phyloP scores from a whole-genome alignment of 768 basidiomycete genomes.

The Daedalea quercina region DNA sequence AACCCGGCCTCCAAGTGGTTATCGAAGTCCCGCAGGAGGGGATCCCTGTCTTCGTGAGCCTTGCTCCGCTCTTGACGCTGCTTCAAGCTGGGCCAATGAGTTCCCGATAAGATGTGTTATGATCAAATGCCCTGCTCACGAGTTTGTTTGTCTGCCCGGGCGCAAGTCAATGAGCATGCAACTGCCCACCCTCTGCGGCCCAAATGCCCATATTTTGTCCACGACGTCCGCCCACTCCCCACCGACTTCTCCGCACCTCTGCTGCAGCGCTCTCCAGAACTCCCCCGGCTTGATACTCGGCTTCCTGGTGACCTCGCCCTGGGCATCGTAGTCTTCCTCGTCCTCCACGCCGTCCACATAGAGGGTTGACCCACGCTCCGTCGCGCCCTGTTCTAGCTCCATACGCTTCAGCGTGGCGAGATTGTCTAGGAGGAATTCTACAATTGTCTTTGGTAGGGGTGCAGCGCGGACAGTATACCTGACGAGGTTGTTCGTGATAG shows the following conservation, averaged over 20 bases:
- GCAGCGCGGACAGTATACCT: conserved; percentile 78
- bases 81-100: conserved; percentile 39
- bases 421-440: conserved; percentile 76
- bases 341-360: conserved; percentile 12
- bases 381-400: conserved; percentile 32
- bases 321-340: conserved; percentile 29
- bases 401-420: conserved; percentile 54
- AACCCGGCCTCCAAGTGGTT: conserved; percentile 88
- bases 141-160: conserved; percentile 36
- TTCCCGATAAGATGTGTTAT: too few species aligned
- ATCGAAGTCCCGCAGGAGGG: conserved; percentile 54
- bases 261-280: conserved; percentile 72
- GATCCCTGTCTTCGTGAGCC: conserved; percentile 22
- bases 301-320: conserved; percentile 53
- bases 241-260: conserved; percentile 59
- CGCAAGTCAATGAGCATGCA: conserved; percentile 81
- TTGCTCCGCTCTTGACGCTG: conserved; percentile 38
- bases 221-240: conserved; percentile 72
- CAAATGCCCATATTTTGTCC: conserved; percentile 85
- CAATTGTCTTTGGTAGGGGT: conserved; percentile 68
- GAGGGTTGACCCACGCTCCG: background rate
- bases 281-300: conserved; percentile 64
- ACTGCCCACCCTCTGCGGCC: conserved; percentile 80
- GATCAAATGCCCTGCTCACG: conserved; percentile 37
- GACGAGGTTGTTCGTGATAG: conserved; percentile 63